Percentiles rank a stretch among this genome's conserved stretches.
Evolutionary conservation across 352 stramenopile species (phyloP).

Genomic region (Globisporangium acanthophoron): DNA sequence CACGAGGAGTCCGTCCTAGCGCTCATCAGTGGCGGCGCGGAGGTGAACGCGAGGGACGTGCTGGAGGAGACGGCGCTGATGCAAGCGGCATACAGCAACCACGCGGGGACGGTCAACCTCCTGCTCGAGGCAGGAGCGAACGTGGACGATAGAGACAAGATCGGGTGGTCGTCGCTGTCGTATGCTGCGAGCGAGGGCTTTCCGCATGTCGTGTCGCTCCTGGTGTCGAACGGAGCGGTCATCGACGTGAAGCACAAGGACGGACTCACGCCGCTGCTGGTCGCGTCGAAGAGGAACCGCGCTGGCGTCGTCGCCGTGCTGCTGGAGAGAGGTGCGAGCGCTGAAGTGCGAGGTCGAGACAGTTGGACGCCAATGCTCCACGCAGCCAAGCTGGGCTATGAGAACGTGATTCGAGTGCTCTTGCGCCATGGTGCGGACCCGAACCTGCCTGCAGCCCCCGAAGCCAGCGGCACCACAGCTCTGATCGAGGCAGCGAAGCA

Average conservation of each 20-base stretch:
- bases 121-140: conserved; percentile 4
- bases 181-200: conserved; percentile 10
- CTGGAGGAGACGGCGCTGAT: conserved; percentile 6
- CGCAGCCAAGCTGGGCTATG: conserved; percentile 5
- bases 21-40: conserved; percentile 3
- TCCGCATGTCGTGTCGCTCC: not conserved
- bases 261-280: conserved; percentile 6
- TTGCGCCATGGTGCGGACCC: conserved; percentile 1
- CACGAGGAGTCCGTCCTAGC: conserved; percentile 2
- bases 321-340: conserved; percentile 5
- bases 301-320: not conserved
- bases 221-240: conserved; percentile 2
- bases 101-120: not conserved
- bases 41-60: conserved; percentile 5
- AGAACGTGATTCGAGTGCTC: not conserved
- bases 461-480: not conserved
- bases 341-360: conserved; percentile 1
- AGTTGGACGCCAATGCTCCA: conserved; percentile 9
- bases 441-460: not conserved
- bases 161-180: conserved; percentile 7
- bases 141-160: conserved; percentile 5
- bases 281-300: conserved; percentile 5
- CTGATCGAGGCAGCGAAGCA: not conserved
- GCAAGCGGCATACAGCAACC: conserved; percentile 11
- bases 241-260: conserved; percentile 2